These are phyloP conservation scores for Amanita brunnescens DNA, from an alignment of 768 basidiomycete species.

Conservation along the genomic window DNA sequence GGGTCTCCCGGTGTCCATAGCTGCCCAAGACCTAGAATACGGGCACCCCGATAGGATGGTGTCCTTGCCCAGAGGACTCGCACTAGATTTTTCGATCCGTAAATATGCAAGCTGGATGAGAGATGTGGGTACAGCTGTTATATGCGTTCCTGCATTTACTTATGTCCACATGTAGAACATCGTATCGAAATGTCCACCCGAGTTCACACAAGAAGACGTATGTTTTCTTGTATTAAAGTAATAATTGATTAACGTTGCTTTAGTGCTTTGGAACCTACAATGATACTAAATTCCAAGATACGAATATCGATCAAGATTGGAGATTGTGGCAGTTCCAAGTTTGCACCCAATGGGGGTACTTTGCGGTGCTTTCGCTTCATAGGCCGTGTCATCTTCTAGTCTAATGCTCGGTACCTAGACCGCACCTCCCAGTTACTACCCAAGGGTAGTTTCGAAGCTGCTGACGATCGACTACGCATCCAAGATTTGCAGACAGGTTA, in stretches of 20 bases:
- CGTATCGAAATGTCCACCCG: constrained; percentile 50
- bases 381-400: neutral
- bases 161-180: constrained; percentile 27
- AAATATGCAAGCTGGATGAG: constrained; percentile 78
- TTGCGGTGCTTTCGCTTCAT: constrained; percentile 41
- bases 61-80: constrained; percentile 34
- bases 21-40: constrained; percentile 28
- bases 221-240: constrained; percentile 4
- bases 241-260: neutral
- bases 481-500: constrained; percentile 28
- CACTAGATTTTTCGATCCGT: constrained; percentile 51
- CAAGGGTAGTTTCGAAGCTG: constrained; percentile 74
- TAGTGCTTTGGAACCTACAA: constrained; percentile 87
- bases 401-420: constrained; percentile 34
- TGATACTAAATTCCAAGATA: constrained; percentile 53
- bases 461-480: constrained; percentile 39
- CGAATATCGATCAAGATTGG: constrained; percentile 67
- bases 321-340: constrained; percentile 86
- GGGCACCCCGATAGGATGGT: constrained; percentile 42
- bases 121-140: constrained; percentile 31
- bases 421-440: constrained; percentile 61
- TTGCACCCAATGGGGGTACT: constrained; percentile 95
- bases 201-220: constrained; percentile 26
- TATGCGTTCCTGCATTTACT: neutral
- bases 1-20: constrained; percentile 13